These are phyloP conservation scores for Jackrogersella multiformis DNA, from an alignment of 495 filamentous ascomycete genomes.

Conservation along the genomic window DNA sequence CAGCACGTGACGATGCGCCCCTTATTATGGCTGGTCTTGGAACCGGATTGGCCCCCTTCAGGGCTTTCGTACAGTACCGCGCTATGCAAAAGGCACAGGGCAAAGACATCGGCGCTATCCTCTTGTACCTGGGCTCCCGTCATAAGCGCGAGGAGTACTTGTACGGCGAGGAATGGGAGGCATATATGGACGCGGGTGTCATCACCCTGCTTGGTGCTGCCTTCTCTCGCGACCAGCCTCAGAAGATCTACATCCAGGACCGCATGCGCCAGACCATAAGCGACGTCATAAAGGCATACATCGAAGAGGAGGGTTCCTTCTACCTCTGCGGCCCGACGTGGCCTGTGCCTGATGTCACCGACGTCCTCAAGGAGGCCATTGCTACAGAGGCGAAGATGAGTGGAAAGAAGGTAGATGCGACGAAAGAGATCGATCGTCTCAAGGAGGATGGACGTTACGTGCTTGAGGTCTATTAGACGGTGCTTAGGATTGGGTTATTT, in stretches of 20 bases:
- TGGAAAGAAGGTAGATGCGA: slow-evolving; percentile 84
- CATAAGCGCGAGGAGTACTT: slow-evolving; percentile 98
- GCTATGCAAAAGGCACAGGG: slow-evolving; percentile 96
- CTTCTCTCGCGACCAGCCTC: slow-evolving; percentile 94
- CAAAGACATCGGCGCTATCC: slow-evolving; percentile 89
- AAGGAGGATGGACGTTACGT: slow-evolving; percentile 97
- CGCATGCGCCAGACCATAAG: slow-evolving; percentile 88
- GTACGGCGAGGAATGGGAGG: slow-evolving; percentile 99
- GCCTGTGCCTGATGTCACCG: slow-evolving; percentile 98
- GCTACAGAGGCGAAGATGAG: slow-evolving; percentile 72
- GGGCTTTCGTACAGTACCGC: slow-evolving; percentile 97
- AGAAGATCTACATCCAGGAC: slow-evolving; percentile 99
- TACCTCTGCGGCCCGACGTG: slow-evolving; percentile 98
- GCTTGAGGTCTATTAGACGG: slow-evolving; percentile 85
- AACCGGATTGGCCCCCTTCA: slow-evolving; percentile 96
- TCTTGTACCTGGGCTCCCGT: slow-evolving; percentile 95
- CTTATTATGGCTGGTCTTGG: slow-evolving; percentile 99
- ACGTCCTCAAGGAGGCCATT: slow-evolving; percentile 92
- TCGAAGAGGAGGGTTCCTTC: slow-evolving; percentile 87
- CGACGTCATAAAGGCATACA: slow-evolving; percentile 90
- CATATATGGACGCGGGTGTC: slow-evolving; percentile 93
- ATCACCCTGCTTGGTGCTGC: slow-evolving; percentile 93
- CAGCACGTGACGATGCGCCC: slow-evolving; percentile 81
- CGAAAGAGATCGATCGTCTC: slow-evolving; percentile 92
- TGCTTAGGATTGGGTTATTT: slow-evolving; percentile 16